Evolutionary conservation across 1,284 basidiomycete species (phyloP).

Genomic region (Tylopilus sp.): DNA sequence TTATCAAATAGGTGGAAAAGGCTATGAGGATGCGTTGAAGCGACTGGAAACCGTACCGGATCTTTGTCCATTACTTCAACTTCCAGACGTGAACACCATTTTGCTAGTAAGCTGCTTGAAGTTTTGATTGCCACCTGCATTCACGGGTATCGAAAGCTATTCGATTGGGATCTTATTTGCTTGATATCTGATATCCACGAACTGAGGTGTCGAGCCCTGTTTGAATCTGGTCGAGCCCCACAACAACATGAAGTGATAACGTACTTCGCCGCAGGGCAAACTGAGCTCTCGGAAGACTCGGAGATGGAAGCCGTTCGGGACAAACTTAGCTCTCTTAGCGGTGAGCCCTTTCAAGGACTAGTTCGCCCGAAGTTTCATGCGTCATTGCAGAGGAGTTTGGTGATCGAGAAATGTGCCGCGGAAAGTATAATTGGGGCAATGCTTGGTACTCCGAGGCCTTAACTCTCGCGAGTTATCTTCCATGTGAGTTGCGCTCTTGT

Average conservation of each 20-base stretch:
- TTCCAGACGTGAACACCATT: conserved; percentile 1
- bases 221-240: not conserved
- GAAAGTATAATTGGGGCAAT: conserved; percentile 10
- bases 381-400: conserved; percentile 14
- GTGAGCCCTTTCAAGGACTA: conserved; percentile 1
- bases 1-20: not conserved
- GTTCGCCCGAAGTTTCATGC: not conserved
- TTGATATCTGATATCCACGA: conserved; percentile 15
- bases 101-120: conserved; percentile 5
- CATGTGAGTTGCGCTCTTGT: conserved; percentile 2
- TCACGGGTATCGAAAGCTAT: conserved; percentile 19
- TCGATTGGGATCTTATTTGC: conserved; percentile 6
- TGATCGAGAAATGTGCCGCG: conserved; percentile 8
- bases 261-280: not conserved
- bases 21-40: not conserved
- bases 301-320: not conserved
- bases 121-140: not conserved
- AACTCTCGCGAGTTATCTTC: conserved; percentile 5
- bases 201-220: conserved; percentile 15
- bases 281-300: conserved; percentile 7
- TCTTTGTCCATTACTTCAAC: conserved; percentile 14
- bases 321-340: conserved; percentile 16
- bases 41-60: conserved; percentile 2
- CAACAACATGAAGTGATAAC: not conserved
- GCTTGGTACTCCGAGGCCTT: conserved; percentile 18